phyloP scores from a whole-genome alignment of 2,329 filamentous ascomycete genomes.

The Calonectria montana region DNA sequence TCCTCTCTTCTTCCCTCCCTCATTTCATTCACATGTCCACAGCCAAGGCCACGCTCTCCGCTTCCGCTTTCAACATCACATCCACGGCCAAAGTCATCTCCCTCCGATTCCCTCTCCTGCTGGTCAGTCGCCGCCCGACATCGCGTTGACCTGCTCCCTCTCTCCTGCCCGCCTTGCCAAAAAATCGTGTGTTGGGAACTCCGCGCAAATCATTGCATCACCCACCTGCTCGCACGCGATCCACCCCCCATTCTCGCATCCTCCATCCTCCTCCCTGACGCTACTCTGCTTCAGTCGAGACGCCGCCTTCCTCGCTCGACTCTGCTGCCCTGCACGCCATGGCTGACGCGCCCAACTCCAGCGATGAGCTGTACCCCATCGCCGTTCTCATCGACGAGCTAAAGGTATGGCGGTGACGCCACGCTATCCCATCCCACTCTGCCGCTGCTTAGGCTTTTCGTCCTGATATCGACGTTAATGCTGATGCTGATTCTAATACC shows the following conservation, averaged over 20 bases:
- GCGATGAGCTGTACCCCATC: constrained; percentile 99
- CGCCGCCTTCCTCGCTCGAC: constrained; percentile 36
- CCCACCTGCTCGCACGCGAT: constrained; percentile 44
- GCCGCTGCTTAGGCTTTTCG: constrained; percentile 23
- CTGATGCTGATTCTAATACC: constrained; percentile 40
- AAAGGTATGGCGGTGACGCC: constrained; percentile 74
- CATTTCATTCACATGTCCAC: constrained; percentile 43
- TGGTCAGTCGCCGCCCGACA: constrained; percentile 24
- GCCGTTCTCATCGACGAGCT: constrained; percentile 99
- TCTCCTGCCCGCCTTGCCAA: constrained; percentile 34
- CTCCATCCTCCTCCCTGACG: constrained; percentile 37
- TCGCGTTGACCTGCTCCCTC: constrained; percentile 29
- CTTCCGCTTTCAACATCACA: constrained; percentile 31
- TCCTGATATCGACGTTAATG: constrained; percentile 40
- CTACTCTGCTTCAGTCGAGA: constrained; percentile 35
- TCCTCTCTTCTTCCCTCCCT: constrained; percentile 35
- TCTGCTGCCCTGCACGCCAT: constrained; percentile 68
- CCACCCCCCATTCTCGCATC: constrained; percentile 39
- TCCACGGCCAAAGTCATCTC: constrained; percentile 20
- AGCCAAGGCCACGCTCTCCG: constrained; percentile 30
- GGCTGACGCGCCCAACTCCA: constrained; percentile 89
- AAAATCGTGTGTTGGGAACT: constrained; percentile 44
- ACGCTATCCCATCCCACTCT: constrained; percentile 25
- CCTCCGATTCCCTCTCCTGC: constrained; percentile 14
- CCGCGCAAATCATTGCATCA: constrained; percentile 49